Conservation (phyloP, 768 basidiomycete genomes). For the Fibroporia radiculosa region DNA sequence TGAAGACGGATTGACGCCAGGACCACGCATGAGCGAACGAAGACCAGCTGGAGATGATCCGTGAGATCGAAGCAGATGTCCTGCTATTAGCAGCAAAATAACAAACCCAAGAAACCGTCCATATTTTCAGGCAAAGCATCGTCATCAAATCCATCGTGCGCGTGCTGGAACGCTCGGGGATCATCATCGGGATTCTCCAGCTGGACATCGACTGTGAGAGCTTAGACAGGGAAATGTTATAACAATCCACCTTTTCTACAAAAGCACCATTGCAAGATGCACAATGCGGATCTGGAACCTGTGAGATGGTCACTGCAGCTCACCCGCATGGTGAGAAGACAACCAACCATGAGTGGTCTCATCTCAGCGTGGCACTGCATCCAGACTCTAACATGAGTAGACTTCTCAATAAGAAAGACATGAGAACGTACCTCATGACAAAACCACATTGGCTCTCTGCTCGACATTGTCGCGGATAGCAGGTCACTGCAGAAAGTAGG, state of each 20-base stretch:
- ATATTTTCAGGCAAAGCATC: conserved; percentile 21
- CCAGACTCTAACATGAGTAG: conserved; percentile 5
- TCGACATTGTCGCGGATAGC: conserved; percentile 41
- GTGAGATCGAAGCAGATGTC: neutral
- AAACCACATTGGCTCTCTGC: conserved; percentile 69
- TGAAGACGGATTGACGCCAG: neutral
- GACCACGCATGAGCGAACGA: conserved; percentile 10
- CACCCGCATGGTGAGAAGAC: conserved; percentile 3
- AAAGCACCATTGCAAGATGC: conserved; percentile 77
- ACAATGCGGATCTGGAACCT: conserved; percentile 80
- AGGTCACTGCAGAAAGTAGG: neutral
- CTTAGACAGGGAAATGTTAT: conserved; percentile 4
- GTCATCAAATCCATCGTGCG: conserved; percentile 17
- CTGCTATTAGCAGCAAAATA: neutral
- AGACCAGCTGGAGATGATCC: conserved; percentile 10
- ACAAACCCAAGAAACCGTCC: conserved; percentile 43
- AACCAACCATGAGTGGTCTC: conserved; percentile 72
- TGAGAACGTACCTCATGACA: conserved; percentile 54
- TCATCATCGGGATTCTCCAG: conserved; percentile 71
- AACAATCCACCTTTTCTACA: conserved; percentile 67
- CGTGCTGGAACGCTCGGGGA: conserved; percentile 57
- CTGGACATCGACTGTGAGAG: conserved; percentile 27
- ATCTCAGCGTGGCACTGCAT: conserved; percentile 80
- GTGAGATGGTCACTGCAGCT: conserved; percentile 9
- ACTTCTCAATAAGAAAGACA: neutral